Conservation (phyloP, 441 rosid species). For the Populus hybrid region DNA sequence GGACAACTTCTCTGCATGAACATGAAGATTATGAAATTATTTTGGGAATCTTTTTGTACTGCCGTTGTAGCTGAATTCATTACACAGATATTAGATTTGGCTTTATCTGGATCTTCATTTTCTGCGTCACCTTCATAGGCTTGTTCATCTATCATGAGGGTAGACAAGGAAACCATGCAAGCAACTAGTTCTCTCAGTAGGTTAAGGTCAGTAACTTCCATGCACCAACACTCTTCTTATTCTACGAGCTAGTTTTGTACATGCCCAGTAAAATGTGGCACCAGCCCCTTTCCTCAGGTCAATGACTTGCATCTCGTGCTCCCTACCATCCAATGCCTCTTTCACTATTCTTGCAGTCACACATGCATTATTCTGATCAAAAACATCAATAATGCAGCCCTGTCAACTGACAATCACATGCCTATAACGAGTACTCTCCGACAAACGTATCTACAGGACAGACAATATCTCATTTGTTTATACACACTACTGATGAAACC, state of each 20-base stretch:
- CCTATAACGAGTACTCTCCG: constrained; percentile 21
- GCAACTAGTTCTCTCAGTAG: not conserved
- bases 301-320: constrained; percentile 3
- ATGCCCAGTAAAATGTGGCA: not conserved
- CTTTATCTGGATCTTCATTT: not conserved
- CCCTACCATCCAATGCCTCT: constrained; percentile 10
- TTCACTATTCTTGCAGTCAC: not conserved
- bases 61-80: not conserved
- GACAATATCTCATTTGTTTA: constrained; percentile 28
- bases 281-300: constrained; percentile 3
- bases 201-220: not conserved
- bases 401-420: constrained; percentile 28
- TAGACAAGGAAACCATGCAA: not conserved
- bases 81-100: not conserved
- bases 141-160: not conserved
- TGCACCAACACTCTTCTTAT: not conserved
- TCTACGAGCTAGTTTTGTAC: not conserved
- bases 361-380: constrained; percentile 14
- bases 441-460: constrained; percentile 31
- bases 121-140: not conserved
- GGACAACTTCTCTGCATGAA: not conserved
- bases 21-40: not conserved
- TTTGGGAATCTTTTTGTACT: not conserved
- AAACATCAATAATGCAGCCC: constrained; percentile 28
- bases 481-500: not conserved